Base-by-base conservation (phyloP, 176 grass and related monocot species). In the Cenchrus fungigraminus region DNA sequence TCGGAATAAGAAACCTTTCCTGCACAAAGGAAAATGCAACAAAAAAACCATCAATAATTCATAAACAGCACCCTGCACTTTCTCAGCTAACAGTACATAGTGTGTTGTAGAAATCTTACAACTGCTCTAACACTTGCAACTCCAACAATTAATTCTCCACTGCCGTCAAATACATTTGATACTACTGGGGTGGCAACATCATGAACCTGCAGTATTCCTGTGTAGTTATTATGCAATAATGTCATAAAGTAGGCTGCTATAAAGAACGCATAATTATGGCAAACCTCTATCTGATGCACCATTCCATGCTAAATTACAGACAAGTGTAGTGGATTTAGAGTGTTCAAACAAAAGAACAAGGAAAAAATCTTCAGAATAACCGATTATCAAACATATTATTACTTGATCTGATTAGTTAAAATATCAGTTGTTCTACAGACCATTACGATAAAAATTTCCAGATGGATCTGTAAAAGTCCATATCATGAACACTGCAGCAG, bases 81-180 rank as follows among this genome's bases (percentile, higher is more conserved):
- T 54, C 47, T 62, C 42, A 78, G 31, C 17, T 65, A 81, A 52
- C 19, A 44, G 2, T 51, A 58, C 59, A 73, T 34, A 78, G 40
- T 22, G 28, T n/a, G 9, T 65, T 46, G 47, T 73, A 83, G 68
- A 78, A 82, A 90, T 82, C 93, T 90, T 98, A 98, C 96, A 85
- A 98, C 96, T 83, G 96, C 91, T 73, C 80, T 86, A 60, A 98
- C 93, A 89, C 86, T 98, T 80, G 93, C 91, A 46, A 98, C 83
- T 10, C 87, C 96, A 60, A 86, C 88, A 54, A 91, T 65, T 79
- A 91, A 85, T 85, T 98, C 96, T 68, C 89, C 93, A 51, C 47
- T 89, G 65, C 80, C 82, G 66, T 91, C 96, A 89, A 95, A 98
- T 67, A 93, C 76, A 95, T 87, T 93, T 81, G 93, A 93, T 53